Percentiles rank a stretch among this genome's conserved stretches.
Conservation (phyloP, 2,329 filamentous ascomycete genomes). For the Fusarium fracticaudum region DNA sequence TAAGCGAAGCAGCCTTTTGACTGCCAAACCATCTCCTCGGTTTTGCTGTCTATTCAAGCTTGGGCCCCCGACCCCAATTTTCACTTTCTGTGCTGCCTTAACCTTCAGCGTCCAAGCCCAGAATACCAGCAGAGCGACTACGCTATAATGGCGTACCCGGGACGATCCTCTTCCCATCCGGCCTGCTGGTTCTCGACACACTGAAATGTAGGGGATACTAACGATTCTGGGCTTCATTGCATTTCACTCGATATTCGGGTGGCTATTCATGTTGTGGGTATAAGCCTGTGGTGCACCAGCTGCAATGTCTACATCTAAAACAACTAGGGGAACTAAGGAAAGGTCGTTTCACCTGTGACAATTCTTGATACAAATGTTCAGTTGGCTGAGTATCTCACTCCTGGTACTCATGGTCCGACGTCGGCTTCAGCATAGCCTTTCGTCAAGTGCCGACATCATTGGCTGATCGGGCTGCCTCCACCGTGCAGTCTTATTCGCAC, state of each 20-base stretch:
- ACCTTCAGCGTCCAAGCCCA: constrained; percentile 5
- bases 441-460: constrained; percentile 20
- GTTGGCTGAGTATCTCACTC: background rate
- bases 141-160: constrained; percentile 37
- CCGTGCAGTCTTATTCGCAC: background rate
- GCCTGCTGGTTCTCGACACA: constrained; percentile 27
- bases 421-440: constrained; percentile 15
- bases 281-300: background rate
- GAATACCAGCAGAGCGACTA: constrained; percentile 28
- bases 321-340: background rate
- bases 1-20: constrained; percentile 21
- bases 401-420: background rate
- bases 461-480: background rate
- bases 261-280: background rate
- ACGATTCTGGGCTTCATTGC: background rate
- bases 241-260: background rate
- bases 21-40: constrained; percentile 28
- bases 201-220: background rate
- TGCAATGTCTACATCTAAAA: background rate
- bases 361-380: background rate
- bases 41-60: constrained; percentile 15
- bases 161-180: constrained; percentile 36
- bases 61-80: constrained; percentile 2
- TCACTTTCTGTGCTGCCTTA: background rate
- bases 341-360: background rate